Evolutionary conservation across 768 basidiomycete genomes (phyloP).

Genomic region (Xerocomellus dryophilus): DNA sequence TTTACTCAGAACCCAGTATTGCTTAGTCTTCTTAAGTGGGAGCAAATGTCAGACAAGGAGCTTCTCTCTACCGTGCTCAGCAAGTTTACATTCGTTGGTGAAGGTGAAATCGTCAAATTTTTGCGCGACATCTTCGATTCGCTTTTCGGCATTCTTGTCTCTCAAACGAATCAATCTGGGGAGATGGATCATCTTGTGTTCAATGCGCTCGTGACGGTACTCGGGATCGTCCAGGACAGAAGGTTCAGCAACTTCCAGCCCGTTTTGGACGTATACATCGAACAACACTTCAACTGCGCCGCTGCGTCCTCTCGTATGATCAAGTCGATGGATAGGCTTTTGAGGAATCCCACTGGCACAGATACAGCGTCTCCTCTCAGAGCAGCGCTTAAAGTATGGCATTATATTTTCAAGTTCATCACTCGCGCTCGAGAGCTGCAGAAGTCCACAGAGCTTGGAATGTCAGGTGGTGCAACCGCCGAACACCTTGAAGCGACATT

Average conservation of each 20-base stretch:
- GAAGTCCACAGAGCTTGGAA: conserved; percentile 73
- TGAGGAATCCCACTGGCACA: conserved; percentile 65
- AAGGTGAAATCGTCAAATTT: conserved; percentile 94
- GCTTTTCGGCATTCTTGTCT: conserved; percentile 84
- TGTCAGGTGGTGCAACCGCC: conserved; percentile 77
- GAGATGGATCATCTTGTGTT: conserved; percentile 87
- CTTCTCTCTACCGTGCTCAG: conserved; percentile 67
- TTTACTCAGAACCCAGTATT: conserved; percentile 90
- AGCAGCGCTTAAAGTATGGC: conserved; percentile 93
- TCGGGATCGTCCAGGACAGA: conserved; percentile 90
- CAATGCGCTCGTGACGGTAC: conserved; percentile 85
- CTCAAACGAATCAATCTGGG: conserved; percentile 65
- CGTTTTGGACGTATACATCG: conserved; percentile 91
- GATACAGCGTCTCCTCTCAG: conserved; percentile 79
- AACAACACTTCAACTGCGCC: conserved; percentile 80
- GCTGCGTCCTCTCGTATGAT: conserved; percentile 82
- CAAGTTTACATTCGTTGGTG: conserved; percentile 88
- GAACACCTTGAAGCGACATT: conserved; percentile 84
- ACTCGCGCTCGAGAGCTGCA: conserved; percentile 86
- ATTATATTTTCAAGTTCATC: conserved; percentile 94
- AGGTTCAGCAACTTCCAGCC: conserved; percentile 94
- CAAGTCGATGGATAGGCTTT: conserved; percentile 79
- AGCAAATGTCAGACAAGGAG: conserved; percentile 60
- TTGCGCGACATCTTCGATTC: conserved; percentile 89
- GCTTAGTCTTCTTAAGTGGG: conserved; percentile 79